phyloP scores from a whole-genome alignment of 306 rosid genomes.

The Castanea mollissima region DNA sequence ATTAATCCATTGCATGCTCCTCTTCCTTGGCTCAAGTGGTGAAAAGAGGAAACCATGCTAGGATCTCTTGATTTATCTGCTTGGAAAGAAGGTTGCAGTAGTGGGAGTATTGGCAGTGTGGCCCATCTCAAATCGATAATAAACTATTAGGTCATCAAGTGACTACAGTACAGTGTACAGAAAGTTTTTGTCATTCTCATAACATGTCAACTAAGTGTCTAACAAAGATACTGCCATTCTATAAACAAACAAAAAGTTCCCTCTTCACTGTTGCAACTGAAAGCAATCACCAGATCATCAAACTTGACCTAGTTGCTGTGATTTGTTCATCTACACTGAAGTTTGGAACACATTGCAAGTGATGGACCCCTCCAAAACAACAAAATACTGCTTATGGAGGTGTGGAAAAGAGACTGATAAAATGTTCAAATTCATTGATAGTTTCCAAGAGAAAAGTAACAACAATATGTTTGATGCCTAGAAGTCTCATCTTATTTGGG shows the following conservation, averaged over 20 bases:
- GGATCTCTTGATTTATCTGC: background rate
- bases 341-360: background rate
- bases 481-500: background rate
- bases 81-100: background rate
- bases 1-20: background rate
- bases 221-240: background rate
- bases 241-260: background rate
- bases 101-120: background rate
- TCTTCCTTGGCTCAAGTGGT: background rate
- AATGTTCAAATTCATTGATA: background rate
- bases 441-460: background rate
- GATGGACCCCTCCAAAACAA: background rate
- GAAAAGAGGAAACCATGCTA: background rate
- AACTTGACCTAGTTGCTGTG: background rate
- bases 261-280: background rate
- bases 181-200: background rate
- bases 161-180: background rate
- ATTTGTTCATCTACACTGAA: background rate
- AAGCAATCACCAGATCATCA: background rate
- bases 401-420: background rate
- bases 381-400: background rate
- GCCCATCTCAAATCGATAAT: background rate
- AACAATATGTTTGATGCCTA: background rate
- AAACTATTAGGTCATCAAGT: background rate
- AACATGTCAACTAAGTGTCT: background rate